phyloP scores from a whole-genome alignment of 2,329 filamentous ascomycete genomes.

The Aspergillus floridensis region DNA sequence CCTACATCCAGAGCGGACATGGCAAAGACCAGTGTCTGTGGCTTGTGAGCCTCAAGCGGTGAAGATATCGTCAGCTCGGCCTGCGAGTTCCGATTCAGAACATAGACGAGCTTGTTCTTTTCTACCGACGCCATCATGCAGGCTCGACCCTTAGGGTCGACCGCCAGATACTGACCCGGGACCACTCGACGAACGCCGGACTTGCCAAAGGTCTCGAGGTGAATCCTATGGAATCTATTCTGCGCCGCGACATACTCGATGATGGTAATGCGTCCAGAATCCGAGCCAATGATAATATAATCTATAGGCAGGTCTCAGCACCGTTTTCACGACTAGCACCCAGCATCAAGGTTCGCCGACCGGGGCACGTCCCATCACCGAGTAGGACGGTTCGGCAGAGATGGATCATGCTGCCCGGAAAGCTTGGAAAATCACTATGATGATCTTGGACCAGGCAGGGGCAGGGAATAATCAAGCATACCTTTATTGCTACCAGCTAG shows the following conservation, averaged over 20 bases:
- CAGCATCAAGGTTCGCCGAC: constrained; percentile 32
- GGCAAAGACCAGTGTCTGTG: constrained; percentile 84
- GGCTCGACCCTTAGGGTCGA: constrained; percentile 92
- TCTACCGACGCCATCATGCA: constrained; percentile 92
- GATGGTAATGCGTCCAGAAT: constrained; percentile 92
- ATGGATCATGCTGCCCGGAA: constrained; percentile 52
- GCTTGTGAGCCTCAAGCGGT: constrained; percentile 91
- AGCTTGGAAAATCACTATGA: constrained; percentile 70
- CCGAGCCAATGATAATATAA: constrained; percentile 91
- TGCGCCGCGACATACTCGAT: constrained; percentile 84
- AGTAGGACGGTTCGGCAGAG: constrained; percentile 29
- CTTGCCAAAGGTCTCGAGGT: constrained; percentile 97
- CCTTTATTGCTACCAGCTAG: constrained; percentile 94
- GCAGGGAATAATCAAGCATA: constrained; percentile 52
- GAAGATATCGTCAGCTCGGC: constrained; percentile 96
- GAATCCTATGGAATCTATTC: constrained; percentile 83
- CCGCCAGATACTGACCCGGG: constrained; percentile 92
- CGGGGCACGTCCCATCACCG: constrained; percentile 35
- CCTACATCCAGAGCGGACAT: constrained; percentile 89
- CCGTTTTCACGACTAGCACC: constrained; percentile 30
- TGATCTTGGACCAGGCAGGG: constrained; percentile 43
- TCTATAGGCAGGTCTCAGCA: constrained; percentile 61
- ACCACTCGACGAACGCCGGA: constrained; percentile 91
- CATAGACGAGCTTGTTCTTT: constrained; percentile 99
- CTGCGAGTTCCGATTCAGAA: constrained; percentile 91